A percentile compares a stretch with the other conserved stretches of the same genome.
These are phyloP conservation scores for Centrapalus pauciflorus DNA, from an alignment of 129 eudicot genomes.

Conservation along the genomic window DNA sequence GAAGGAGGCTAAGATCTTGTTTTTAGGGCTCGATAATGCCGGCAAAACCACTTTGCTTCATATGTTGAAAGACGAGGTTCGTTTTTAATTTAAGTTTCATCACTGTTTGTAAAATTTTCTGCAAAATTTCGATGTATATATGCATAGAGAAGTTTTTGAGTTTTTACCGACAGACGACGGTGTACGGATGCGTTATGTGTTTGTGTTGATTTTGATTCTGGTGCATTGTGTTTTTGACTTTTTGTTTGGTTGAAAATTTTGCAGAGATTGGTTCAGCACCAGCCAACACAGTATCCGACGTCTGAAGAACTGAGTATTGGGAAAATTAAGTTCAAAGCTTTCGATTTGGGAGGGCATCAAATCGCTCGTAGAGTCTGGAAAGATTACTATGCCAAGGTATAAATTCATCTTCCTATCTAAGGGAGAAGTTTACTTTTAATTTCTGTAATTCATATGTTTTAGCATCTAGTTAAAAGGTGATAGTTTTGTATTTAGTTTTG, in stretches of 20 bases:
- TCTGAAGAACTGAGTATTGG: slow-evolving; percentile 88
- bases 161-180: not conserved
- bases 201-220: not conserved
- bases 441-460: not conserved
- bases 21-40: slow-evolving; percentile 89
- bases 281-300: slow-evolving; percentile 81
- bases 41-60: slow-evolving; percentile 92
- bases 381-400: slow-evolving; percentile 69
- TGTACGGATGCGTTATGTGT: not conserved
- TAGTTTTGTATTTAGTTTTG: not conserved
- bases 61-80: slow-evolving; percentile 94
- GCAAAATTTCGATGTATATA: not conserved
- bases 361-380: slow-evolving; percentile 82
- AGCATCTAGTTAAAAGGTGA: not conserved
- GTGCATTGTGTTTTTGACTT: not conserved
- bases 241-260: slow-evolving; percentile 12
- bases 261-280: slow-evolving; percentile 78
- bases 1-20: slow-evolving; percentile 87
- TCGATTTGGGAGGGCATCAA: slow-evolving; percentile 88
- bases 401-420: not conserved
- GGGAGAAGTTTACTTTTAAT: not conserved
- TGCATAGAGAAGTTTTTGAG: not conserved
- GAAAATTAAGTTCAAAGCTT: slow-evolving; percentile 77
- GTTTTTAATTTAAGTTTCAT: not conserved
- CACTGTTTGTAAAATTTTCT: not conserved